Conservation (phyloP, 805 yeast species). For the Lachancea quebecensis region DNA sequence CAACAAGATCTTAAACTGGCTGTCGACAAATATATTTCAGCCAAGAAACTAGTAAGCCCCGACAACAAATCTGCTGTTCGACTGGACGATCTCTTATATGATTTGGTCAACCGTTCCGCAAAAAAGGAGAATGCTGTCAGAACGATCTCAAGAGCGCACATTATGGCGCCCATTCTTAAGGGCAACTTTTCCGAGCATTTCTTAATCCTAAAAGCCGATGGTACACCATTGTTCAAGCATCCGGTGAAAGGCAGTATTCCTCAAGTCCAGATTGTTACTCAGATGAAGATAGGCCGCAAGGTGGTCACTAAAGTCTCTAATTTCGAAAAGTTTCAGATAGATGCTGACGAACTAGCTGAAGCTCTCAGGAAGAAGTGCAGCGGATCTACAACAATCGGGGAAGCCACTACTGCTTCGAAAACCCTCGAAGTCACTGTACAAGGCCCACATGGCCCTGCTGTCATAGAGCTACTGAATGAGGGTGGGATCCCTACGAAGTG, state of each 20-base stretch:
- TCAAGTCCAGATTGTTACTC: constrained; percentile 56
- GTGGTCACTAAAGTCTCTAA: constrained; percentile 66
- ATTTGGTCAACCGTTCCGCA: constrained; percentile 24
- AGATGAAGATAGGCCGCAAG: constrained; percentile 76
- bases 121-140: constrained; percentile 32
- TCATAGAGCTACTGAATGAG: constrained; percentile 50
- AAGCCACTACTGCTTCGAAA: constrained; percentile 44
- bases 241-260: constrained; percentile 65
- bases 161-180: constrained; percentile 37
- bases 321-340: constrained; percentile 60
- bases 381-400: constrained; percentile 75
- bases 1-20: constrained; percentile 47
- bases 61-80: constrained; percentile 48
- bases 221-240: constrained; percentile 37
- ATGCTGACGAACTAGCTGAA: constrained; percentile 57
- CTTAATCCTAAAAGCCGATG: constrained; percentile 35
- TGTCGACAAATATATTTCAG: constrained; percentile 49
- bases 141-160: constrained; percentile 37
- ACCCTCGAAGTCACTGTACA: constrained; percentile 73
- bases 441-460: constrained; percentile 72
- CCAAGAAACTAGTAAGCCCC: constrained; percentile 43
- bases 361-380: constrained; percentile 75
- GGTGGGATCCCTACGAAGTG: constrained; percentile 59
- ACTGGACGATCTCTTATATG: constrained; percentile 48
- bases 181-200: constrained; percentile 45